Base-by-base conservation (phyloP, 768 basidiomycete species). In the Suillus subaureus region DNA sequence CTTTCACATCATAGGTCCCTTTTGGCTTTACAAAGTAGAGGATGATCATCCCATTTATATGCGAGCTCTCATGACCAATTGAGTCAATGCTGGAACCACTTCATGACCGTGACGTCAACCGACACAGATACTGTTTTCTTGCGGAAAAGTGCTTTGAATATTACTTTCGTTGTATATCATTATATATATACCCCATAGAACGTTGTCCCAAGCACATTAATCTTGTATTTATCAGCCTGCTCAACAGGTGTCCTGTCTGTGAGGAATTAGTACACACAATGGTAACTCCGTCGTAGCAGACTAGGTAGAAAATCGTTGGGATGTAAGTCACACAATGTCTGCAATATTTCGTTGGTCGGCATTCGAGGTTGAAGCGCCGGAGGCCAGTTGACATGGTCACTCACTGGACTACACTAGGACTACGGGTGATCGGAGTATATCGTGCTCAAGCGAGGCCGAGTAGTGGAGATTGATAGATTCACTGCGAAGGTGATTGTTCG, bases 1-100 rank as follows among this genome's bases (percentile, higher is more conserved):
- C 56, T 37, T 13, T 39, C 28, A 21, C 49, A 56, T 28, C 68
- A 31, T 7, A 90, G 89, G 89, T 51, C 89, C 90, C 3, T 91
- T 90, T 72, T 91, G 89, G 89, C 79, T 91, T 69, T 89, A 87
- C 83, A 89, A 89, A 74, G 84, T 85, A 54, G 76, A 75, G 21
- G 79, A 82, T 12, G 72, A 79, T 61, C 72, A 74, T 70, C 72
- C 79, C 16, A 70, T 73, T 7, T 71, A 79, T 58, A 70, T 83
- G 35, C 78, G 78, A 81, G 58, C 64, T 58, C 55, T 69, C 35
- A 40, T 68, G 16, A 45, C 54, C 9, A 33, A 49, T 40, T 66
- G 57, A 70, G n/a, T 35, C 16, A 15, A 55, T n/a, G 1, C 31
- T 55, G 11, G n/a, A n/a, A n/a, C 8, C 8, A 58, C 26, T 11